phyloP scores from a whole-genome alignment of 2,329 filamentous ascomycete genomes.

The Aspergillus sp. region DNA sequence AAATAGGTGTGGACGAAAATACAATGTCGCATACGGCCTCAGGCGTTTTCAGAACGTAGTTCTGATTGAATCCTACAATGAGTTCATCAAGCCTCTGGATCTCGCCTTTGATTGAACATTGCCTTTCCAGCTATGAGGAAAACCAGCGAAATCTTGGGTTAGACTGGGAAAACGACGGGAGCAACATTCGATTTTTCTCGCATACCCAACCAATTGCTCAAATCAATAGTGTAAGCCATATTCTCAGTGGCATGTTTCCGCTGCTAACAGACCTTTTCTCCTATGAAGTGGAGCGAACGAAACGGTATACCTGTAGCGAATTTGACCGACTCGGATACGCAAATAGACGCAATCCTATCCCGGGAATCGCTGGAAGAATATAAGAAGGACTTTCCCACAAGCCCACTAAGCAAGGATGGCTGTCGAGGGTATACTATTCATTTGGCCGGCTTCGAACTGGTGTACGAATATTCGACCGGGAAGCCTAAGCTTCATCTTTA shows the following conservation, averaged over 20 bases:
- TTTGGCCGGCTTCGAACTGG: slow-evolving; percentile 35
- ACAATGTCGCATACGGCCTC: slow-evolving; percentile 7
- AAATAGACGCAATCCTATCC: slow-evolving; percentile 34
- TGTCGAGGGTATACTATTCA: slow-evolving; percentile 30
- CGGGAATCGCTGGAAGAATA: slow-evolving; percentile 26
- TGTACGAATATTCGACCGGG: slow-evolving; percentile 29
- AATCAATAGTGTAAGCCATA: slow-evolving; percentile 29
- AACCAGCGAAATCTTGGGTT: not conserved
- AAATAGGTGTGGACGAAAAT: not conserved
- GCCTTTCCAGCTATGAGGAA: slow-evolving; percentile 20
- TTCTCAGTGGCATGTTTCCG: not conserved
- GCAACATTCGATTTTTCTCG: slow-evolving; percentile 31
- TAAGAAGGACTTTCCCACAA: slow-evolving; percentile 13
- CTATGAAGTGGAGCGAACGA: slow-evolving; percentile 26
- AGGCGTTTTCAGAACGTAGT: not conserved
- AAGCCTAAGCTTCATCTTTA: slow-evolving; percentile 25
- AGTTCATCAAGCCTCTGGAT: slow-evolving; percentile 26
- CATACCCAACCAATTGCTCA: slow-evolving; percentile 18
- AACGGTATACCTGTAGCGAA: slow-evolving; percentile 19
- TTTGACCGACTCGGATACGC: slow-evolving; percentile 36
- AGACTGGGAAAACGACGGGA: slow-evolving; percentile 32
- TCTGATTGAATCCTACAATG: slow-evolving; percentile 24
- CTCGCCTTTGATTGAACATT: slow-evolving; percentile 23
- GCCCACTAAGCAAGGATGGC: slow-evolving; percentile 17
- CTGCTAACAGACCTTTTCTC: not conserved